Conservation (phyloP, 371 early-diverging fungal genomes). For the Haplosporangium sp. region DNA sequence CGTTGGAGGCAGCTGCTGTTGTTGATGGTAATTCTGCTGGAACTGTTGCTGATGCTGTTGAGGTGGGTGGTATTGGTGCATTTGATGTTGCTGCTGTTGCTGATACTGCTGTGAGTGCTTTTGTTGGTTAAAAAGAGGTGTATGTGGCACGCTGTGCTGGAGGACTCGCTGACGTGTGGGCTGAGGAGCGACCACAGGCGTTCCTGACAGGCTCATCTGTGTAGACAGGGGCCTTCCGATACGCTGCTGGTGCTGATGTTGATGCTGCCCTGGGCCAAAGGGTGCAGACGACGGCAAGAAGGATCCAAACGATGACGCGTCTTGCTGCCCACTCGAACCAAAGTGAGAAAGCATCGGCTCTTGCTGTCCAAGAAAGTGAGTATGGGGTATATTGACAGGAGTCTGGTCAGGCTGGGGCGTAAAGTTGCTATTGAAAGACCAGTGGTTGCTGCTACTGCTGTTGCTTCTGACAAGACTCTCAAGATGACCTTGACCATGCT, state of each 20-base stretch:
- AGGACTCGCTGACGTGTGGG: conserved; percentile 31
- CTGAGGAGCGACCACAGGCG: conserved; percentile 38
- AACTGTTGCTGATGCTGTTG: conserved; percentile 19
- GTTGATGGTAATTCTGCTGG: conserved; percentile 17
- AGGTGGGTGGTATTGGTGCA: conserved; percentile 2
- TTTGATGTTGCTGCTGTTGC: conserved; percentile 18
- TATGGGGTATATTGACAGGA: conserved; percentile 46
- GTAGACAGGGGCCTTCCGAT: conserved; percentile 41
- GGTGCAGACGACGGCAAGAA: conserved; percentile 20
- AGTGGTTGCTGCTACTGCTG: conserved; percentile 23
- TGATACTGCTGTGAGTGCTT: conserved; percentile 11
- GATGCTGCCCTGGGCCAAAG: conserved; percentile 10
- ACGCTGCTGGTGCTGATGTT: conserved; percentile 34
- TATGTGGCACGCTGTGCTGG: conserved; percentile 20
- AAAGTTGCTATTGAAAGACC: conserved; percentile 9
- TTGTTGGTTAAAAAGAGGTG: conserved; percentile 20
- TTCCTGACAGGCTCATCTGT: conserved; percentile 21
- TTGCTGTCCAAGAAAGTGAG: conserved; percentile 27
- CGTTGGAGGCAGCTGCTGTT: conserved; percentile 20
- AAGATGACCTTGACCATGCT: conserved; percentile 5
- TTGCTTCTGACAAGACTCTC: conserved; percentile 24
- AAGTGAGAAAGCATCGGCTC: conserved; percentile 18
- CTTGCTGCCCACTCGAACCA: conserved; percentile 17
- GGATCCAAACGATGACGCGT: conserved; percentile 11
- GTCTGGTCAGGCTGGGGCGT: conserved; percentile 36